Conservation (phyloP, 106 monocot species). For the Acorus gramineus region DNA sequence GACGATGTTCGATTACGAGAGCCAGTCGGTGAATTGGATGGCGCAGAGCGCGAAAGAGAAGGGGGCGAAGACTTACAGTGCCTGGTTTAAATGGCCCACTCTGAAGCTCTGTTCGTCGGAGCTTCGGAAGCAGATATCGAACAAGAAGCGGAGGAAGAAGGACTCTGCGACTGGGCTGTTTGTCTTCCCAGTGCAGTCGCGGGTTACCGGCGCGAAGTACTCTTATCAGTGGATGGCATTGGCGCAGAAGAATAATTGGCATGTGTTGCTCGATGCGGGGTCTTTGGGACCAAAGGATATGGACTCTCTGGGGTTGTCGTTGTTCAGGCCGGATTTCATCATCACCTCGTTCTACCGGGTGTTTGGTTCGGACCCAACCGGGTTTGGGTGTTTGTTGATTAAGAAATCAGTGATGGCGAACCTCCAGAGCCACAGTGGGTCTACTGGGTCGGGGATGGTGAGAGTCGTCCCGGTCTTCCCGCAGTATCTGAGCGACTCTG, state of each 20-base stretch:
- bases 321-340: conserved; percentile 94
- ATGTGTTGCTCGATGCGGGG: conserved; percentile 94
- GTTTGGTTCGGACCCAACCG: conserved; percentile 77
- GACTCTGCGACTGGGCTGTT: conserved; percentile 77
- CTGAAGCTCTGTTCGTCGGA: conserved; percentile 72
- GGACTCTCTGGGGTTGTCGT: conserved; percentile 88
- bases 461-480: conserved; percentile 80
- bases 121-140: conserved; percentile 66
- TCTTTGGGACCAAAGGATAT: conserved; percentile 95
- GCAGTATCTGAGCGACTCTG: conserved; percentile 85
- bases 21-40: conserved; percentile 91
- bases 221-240: conserved; percentile 99
- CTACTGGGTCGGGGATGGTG: conserved; percentile 90
- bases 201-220: conserved; percentile 85
- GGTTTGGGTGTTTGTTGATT: conserved; percentile 89
- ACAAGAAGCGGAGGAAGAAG: conserved; percentile 66
- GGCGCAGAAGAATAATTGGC: conserved; percentile 98
- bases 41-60: conserved; percentile 78
- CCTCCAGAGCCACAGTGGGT: conserved; percentile 68
- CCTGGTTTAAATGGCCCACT: conserved; percentile 82
- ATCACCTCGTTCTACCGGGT: conserved; percentile 95
- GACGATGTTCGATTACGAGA: conserved; percentile 97
- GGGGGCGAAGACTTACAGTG: conserved; percentile 72
- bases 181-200: conserved; percentile 90
- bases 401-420: conserved; percentile 80